These are phyloP conservation scores for Solanum medicagineum DNA, from an alignment of 257 asterid species.

Conservation along the genomic window DNA sequence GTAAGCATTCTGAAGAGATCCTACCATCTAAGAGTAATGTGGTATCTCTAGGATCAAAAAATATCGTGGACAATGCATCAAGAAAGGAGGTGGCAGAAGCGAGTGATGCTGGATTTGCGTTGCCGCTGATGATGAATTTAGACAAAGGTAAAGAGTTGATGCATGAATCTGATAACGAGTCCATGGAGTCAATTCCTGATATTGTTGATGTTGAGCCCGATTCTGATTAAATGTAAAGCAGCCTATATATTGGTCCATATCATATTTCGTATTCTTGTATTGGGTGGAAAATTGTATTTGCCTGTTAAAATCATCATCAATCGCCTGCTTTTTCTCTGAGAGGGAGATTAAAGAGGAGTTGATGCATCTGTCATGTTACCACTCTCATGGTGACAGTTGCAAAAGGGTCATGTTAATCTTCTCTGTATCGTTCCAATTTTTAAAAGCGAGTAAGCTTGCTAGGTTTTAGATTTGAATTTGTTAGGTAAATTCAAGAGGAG, in stretches of 20 bases:
- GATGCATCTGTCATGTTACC: neutral
- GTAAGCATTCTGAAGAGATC: neutral
- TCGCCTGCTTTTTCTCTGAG: neutral
- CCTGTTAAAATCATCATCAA: neutral
- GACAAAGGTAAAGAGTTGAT: conserved; percentile 13
- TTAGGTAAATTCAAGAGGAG: neutral
- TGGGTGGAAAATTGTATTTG: neutral
- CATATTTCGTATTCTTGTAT: neutral
- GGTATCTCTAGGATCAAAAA: neutral
- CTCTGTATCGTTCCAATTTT: neutral
- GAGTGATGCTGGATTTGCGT: neutral
- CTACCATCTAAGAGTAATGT: conserved; percentile 1
- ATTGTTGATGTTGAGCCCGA: conserved; percentile 75
- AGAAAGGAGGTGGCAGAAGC: conserved; percentile 3
- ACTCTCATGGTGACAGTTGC: neutral
- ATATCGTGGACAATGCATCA: conserved; percentile 5
- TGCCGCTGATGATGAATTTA: conserved; percentile 1
- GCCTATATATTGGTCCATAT: neutral
- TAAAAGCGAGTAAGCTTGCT: neutral
- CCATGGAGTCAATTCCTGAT: conserved; percentile 42
- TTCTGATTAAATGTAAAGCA: conserved; percentile 13
- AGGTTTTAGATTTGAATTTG: neutral
- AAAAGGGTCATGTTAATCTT: neutral
- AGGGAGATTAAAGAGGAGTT: neutral
- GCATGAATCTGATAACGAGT: conserved; percentile 25